Conservation (phyloP, 306 rosid genomes). For the Psophocarpus tetragonolobus region DNA sequence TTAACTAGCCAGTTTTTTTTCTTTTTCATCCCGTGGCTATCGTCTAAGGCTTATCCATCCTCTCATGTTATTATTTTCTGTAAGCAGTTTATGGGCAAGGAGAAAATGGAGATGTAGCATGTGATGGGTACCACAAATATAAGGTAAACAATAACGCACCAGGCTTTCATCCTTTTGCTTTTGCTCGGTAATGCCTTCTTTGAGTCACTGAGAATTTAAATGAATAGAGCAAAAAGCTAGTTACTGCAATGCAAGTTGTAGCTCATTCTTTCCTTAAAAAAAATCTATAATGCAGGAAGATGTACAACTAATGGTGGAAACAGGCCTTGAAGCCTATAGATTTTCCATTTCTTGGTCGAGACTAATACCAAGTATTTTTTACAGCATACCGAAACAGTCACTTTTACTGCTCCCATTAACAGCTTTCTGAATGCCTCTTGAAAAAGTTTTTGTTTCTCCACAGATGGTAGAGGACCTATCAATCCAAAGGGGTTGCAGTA, state of each 20-base stretch:
- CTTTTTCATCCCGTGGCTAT: neutral
- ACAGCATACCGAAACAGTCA: neutral
- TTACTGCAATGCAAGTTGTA: neutral
- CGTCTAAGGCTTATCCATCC: neutral
- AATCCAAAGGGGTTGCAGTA: constrained; percentile 73
- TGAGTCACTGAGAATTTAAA: neutral
- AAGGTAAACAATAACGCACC: constrained; percentile 43
- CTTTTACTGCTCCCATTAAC: neutral
- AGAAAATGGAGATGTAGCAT: constrained; percentile 61
- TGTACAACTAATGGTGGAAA: constrained; percentile 67
- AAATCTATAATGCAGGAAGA: constrained; percentile 61
- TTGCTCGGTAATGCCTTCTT: neutral
- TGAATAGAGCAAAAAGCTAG: neutral
- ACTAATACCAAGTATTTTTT: constrained; percentile 69
- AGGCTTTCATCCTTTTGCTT: neutral
- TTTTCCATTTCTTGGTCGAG: constrained; percentile 92
- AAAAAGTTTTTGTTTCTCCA: neutral
- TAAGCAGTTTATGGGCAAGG: constrained; percentile 43
- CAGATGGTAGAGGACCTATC: constrained; percentile 71
- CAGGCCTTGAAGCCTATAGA: constrained; percentile 70
- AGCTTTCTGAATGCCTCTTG: neutral
- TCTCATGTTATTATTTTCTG: neutral
- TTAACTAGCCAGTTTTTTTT: neutral
- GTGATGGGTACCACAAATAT: constrained; percentile 69
- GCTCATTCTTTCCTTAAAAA: neutral